Percentiles rank a stretch among this genome's conserved stretches.
phyloP scores from a whole-genome alignment of 495 filamentous ascomycete genomes.

The Trichoderma virens region DNA sequence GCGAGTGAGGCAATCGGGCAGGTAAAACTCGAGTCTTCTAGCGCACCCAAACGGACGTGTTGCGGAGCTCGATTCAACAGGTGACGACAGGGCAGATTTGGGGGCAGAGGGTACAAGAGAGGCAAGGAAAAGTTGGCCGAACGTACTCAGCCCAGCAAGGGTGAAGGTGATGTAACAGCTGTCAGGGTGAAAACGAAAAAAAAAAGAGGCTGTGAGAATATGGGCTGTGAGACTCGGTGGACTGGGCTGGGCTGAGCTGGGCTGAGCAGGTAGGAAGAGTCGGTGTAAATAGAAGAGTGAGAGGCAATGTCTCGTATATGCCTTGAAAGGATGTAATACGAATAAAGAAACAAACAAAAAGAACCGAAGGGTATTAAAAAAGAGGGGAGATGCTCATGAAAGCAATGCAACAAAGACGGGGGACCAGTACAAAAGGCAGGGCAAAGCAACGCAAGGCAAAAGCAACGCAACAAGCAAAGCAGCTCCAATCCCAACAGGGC shows the following conservation, averaged over 20 bases:
- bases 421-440: background rate
- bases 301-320: background rate
- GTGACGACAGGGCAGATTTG: constrained; percentile 1
- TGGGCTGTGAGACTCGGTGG: background rate
- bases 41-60: background rate
- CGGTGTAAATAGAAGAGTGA: background rate
- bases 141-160: background rate
- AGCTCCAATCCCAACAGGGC: constrained; percentile 19
- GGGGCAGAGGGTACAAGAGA: background rate
- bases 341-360: background rate
- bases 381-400: background rate
- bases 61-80: background rate
- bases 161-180: background rate
- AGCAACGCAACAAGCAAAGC: background rate
- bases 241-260: background rate
- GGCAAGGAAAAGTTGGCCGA: background rate
- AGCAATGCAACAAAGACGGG: background rate
- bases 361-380: background rate
- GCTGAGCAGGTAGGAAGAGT: constrained; percentile 1
- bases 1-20: constrained; percentile 6
- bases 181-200: background rate
- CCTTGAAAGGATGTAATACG: background rate
- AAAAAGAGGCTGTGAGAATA: background rate
- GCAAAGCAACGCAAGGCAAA: background rate
- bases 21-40: background rate